Percentiles rank a stretch among this genome's conserved stretches.
Evolutionary conservation across 2,329 filamentous ascomycete species (phyloP).

Genomic region (Seiridium unicorne): DNA sequence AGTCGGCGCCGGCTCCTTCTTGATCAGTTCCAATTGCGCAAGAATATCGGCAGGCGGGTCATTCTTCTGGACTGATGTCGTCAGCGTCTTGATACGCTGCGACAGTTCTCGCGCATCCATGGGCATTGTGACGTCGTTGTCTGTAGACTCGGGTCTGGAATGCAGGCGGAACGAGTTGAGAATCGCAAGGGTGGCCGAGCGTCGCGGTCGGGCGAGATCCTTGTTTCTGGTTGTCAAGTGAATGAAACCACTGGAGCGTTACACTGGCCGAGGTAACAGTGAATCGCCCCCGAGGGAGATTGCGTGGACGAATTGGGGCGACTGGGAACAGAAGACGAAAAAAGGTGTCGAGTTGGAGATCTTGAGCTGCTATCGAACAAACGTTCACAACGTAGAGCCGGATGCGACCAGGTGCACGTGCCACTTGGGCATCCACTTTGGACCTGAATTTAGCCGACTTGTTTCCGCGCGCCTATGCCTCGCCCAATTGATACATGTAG

Average conservation of each 20-base stretch:
- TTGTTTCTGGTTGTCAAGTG: conserved; percentile 9
- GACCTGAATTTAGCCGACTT: too few species aligned
- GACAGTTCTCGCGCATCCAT: conserved; percentile 86
- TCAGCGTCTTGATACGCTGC: conserved; percentile 72
- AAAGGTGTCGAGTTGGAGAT: neutral
- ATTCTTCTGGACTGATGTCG: conserved; percentile 73
- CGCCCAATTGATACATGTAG: too few species aligned
- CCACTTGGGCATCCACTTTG: too few species aligned
- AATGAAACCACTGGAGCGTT: conserved; percentile 10
- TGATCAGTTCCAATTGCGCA: conserved; percentile 72
- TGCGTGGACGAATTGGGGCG: neutral
- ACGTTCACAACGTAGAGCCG: neutral
- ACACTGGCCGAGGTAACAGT: neutral
- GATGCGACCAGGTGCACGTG: too few species aligned
- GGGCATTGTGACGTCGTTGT: conserved; percentile 10
- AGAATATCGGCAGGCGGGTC: conserved; percentile 73
- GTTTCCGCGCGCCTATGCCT: too few species aligned
- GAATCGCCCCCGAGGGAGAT: neutral
- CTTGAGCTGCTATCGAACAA: neutral
- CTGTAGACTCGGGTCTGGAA: neutral
- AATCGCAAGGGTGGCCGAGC: neutral
- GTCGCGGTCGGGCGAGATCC: neutral
- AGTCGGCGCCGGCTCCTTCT: conserved; percentile 77
- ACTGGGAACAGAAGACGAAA: neutral
- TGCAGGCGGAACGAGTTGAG: neutral